Evolutionary conservation across 1,139 yeast genomes (phyloP), one percentile per base, ranked within the genome.

Genomic region (Saccharomycopsis crataegensis): DNA sequence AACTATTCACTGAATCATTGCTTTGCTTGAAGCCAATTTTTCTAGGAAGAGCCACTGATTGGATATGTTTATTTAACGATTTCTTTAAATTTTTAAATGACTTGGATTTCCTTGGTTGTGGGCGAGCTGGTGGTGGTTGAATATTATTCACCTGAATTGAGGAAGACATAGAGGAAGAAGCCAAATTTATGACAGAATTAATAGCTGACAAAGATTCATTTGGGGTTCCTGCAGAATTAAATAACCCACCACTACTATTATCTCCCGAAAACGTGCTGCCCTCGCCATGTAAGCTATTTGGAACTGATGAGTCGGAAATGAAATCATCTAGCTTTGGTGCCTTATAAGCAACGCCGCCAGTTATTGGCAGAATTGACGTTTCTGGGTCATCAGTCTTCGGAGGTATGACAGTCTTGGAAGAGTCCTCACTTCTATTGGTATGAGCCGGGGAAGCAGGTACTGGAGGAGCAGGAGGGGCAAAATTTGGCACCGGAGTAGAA

Each of bases 81-180:
- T 54, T 54, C 32, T 54, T 54, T 40, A 54, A 44, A 38, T 50
- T 56, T 16, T 47, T 48, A 28, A 54, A 53, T n/a, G 57, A 45
- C 40, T 40, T 36, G 11, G 52, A 43, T 28, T 50, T 56, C 33
- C 51, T 56, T 22, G 28, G 28, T 22, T 22, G 28, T 22, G 28
- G 28, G 28, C 28, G 28, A 22, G 28, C 28, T 22, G 28, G 28
- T 22, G n/a, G 16, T 40, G 3, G 16, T 36, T 36, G n/a, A 36
- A 36, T 11, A 36, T 36, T 36, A n/a, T 36, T 36, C 11, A 36
- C 2, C 40, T 36, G 11, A 40, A 40, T 40, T 22, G 28, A 22
- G 28, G 28, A 22, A 22, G 28, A 22, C 28, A 3, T 22, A 3
- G 28, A 22, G 28, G 28, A 22, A 22, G 28, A 4, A 4, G 4